Evolutionary conservation across 2,329 filamentous ascomycete genomes (phyloP).

Genomic region (Penicillium sp.): DNA sequence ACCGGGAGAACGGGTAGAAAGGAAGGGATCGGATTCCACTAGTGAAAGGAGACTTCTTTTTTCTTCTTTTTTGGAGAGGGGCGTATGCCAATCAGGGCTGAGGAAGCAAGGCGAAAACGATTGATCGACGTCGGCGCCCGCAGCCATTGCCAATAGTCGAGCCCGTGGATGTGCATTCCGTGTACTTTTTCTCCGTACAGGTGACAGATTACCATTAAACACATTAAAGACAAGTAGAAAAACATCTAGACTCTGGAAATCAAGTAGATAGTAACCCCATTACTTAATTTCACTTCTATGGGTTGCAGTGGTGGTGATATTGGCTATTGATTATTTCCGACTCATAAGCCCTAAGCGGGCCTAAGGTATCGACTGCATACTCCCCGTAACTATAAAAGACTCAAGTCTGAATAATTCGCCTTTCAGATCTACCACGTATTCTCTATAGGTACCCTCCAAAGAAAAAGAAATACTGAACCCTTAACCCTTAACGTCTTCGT

Average conservation of each 20-base stretch:
- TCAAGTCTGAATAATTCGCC: not conserved
- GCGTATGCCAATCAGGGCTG: constrained; percentile 28
- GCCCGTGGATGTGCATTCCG: constrained; percentile 30
- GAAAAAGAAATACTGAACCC: not conserved
- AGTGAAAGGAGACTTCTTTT: constrained; percentile 4
- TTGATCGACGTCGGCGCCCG: constrained; percentile 38
- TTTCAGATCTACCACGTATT: no score
- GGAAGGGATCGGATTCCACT: constrained; percentile 2
- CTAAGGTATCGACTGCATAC: no score
- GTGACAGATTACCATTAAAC: not conserved
- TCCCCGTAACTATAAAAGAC: no score
- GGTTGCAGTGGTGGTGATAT: no score
- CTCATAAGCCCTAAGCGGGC: no score
- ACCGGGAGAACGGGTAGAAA: not conserved
- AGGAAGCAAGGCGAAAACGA: constrained; percentile 32
- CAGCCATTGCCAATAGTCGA: constrained; percentile 39
- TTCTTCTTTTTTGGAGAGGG: not conserved
- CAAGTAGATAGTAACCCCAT: not conserved
- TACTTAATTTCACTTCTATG: not conserved
- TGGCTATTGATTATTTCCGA: not conserved
- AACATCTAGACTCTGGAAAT: no score
- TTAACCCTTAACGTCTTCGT: not conserved
- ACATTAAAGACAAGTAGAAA: no score
- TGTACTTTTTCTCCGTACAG: not conserved
- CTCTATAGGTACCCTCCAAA: no score